Conservation (phyloP, 805 yeast genomes). For the Maudiozyma serrabonitensis region DNA sequence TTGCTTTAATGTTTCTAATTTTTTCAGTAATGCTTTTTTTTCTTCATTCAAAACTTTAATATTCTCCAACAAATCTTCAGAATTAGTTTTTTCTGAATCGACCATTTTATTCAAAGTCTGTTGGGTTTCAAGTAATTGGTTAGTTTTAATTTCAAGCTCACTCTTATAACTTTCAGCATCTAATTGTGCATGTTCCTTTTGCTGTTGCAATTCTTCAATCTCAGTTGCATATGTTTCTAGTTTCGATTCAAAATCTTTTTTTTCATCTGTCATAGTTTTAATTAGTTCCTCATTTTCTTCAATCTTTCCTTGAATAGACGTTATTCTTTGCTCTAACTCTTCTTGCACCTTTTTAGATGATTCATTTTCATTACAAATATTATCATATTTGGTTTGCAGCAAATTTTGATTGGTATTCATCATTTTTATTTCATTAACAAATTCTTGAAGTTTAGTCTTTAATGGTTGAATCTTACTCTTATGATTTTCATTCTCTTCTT, state of each 20-base stretch:
- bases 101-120: conserved; percentile 2
- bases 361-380: conserved; percentile 11
- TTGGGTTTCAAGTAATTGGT: conserved; percentile 3
- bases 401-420: conserved; percentile 22
- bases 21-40: conserved; percentile 5
- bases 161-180: conserved; percentile 3
- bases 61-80: conserved; percentile 3
- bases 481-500: conserved; percentile 8
- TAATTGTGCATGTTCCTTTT: neutral
- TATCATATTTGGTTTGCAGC: conserved; percentile 21
- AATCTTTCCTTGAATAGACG: neutral
- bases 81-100: conserved; percentile 1
- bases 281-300: conserved; percentile 1
- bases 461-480: conserved; percentile 9
- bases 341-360: conserved; percentile 1
- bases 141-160: conserved; percentile 4
- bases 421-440: conserved; percentile 21
- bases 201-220: neutral
- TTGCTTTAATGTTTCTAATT: neutral
- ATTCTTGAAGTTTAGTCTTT: conserved; percentile 13
- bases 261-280: neutral
- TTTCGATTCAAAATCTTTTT: neutral
- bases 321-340: neutral
- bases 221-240: neutral
- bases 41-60: conserved; percentile 6